These are phyloP conservation scores for Pythium sukuiense DNA, from an alignment of 352 stramenopile genomes.

Conservation along the genomic window DNA sequence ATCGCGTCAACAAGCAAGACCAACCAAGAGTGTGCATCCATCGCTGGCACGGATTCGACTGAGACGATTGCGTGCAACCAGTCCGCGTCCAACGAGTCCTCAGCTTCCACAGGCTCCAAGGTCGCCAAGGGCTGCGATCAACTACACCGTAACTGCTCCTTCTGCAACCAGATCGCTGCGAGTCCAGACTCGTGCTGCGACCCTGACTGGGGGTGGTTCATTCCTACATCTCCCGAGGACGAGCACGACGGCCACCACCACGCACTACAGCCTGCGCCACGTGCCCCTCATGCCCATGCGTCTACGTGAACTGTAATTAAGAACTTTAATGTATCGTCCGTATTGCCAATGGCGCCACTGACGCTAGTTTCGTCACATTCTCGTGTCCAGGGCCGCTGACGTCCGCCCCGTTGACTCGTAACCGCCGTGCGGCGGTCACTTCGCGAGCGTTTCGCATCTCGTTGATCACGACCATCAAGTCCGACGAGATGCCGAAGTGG, in stretches of 20 bases:
- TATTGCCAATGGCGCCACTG: slow-evolving; percentile 9
- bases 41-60: background rate
- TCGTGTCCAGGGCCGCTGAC: slow-evolving; percentile 1
- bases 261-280: background rate
- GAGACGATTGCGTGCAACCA: slow-evolving; percentile 3
- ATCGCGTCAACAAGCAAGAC: background rate
- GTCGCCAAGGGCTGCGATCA: background rate
- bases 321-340: slow-evolving; percentile 9
- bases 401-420: background rate
- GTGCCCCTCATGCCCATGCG: background rate
- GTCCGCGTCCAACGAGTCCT: background rate
- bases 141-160: slow-evolving; percentile 28
- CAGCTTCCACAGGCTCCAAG: background rate
- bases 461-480: slow-evolving; percentile 7
- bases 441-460: background rate
- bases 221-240: slow-evolving; percentile 37
- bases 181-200: slow-evolving; percentile 39
- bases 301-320: background rate
- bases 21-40: background rate
- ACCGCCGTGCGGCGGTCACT: background rate
- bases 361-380: slow-evolving; percentile 20
- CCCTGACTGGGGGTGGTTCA: slow-evolving; percentile 72
- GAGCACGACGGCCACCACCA: slow-evolving; percentile 8
- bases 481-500: slow-evolving; percentile 31
- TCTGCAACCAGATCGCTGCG: slow-evolving; percentile 21